Evolutionary conservation across 2,329 filamentous ascomycete genomes (phyloP), one percentile per base, ranked within the genome.

Genomic region (Trichoderma koningii): DNA sequence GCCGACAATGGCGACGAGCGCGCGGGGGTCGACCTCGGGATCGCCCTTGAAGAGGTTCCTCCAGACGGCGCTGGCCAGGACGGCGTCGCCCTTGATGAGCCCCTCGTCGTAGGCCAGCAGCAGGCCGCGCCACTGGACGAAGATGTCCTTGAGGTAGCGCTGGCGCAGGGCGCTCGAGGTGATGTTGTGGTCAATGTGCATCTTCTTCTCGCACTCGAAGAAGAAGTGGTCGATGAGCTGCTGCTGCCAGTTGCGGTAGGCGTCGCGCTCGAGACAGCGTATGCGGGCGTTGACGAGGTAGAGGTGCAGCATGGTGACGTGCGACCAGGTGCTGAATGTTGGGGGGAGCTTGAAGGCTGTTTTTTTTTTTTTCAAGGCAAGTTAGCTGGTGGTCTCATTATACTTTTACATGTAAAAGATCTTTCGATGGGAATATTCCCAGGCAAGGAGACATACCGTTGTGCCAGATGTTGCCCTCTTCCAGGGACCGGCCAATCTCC

Each of bases 191-290:
- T 89, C 86, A 68, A 90, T 82, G 67, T 91, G 90, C 86, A 96
- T 94, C 73, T 88, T 86, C 76, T 90, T 88, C 80, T 96, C 92
- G 72, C 90, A 91, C 72, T 91, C 89, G 80, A 91, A 92, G 82
- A 94, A 98, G 83, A 96, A 97, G 77, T 98, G 93, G 79, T 99
- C 93, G 53, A 95, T 87, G 68, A 99, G 84, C 79, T 97, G 91
- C 73, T 93, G 90, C 76, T 96, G 92, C 88, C 93, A 97, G 65
- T 87, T 85, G 67, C 86, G 84, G 70, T 90, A 88, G 70, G 85
- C 82, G 23, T 89, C 85, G 62, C 83, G 80, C 23, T 91, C 88
- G 71, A 97, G 86, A 76, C 88, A 89, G 69, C 95, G 90, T 71
- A 97, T 81, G 64, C 93, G 90, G 53, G 91, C 90, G 63, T 91